Base-by-base conservation (phyloP, 176 grass and related monocot genomes). In the Juncus inflexus region DNA sequence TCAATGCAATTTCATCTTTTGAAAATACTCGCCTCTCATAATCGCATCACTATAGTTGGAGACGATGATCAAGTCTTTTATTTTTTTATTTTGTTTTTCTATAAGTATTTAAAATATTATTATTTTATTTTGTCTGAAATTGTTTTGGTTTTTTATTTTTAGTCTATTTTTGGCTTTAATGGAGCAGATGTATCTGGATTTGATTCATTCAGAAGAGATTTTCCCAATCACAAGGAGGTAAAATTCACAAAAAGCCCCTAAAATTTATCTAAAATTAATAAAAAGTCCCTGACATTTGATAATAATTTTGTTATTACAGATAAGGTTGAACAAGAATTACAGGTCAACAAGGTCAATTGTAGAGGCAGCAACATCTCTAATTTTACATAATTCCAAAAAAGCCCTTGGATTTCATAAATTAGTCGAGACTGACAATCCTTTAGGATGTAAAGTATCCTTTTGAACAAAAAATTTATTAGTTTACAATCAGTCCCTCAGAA, bases 131-230 rank as follows among this genome's bases (percentile, higher is more conserved):
- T 38, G 4, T 67, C 58, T 67, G 11, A 57, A 38, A 55, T 40
- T 69, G 3, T 55, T 6, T 15, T 55, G 7, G 6, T 55, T 69
- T 55, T 55, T 38, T 76, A 45, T 58, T 73, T 54, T 78, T 66
- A 96, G 91, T 96, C 87, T 58, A 96, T 96, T 81, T 96, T 96
- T 87, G 90, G 91, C 86, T 96, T 96, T 64, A 96, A 91, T 63
- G 91, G 91, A 53, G 91, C 91, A 12, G 75, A 96, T 83, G 76
- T 63, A 55, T 96, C 87, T 51, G 91, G 91, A 64, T 96, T 96
- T 63, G 82, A 96, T 82, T 96, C 91, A 61, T 96, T 96, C 60
- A 84, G 87, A 62, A 88, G 63, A 72, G 91, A 96, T 68, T 96
- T 91, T 83, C 82, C 84, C 28, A 85, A 78, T 86, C 82, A 86